Evolutionary conservation across 1,139 yeast genomes (phyloP).

Genomic region (Nadsonia commutata): DNA sequence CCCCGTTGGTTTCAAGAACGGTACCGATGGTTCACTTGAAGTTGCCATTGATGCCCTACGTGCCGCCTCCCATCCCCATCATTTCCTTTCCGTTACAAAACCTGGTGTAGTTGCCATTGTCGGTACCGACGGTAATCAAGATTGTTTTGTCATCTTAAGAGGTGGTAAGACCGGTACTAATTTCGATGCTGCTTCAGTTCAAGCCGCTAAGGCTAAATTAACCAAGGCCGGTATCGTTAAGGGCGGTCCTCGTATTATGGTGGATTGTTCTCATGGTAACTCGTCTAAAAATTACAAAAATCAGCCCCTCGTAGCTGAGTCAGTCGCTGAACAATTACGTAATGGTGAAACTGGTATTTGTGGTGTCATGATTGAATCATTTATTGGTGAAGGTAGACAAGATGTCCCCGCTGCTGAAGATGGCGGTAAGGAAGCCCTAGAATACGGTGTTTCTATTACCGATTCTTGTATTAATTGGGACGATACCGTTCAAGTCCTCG

Average conservation of each 20-base stretch:
- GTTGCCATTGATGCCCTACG: constrained; percentile 90
- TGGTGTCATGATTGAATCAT: constrained; percentile 95
- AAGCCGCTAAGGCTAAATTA: constrained; percentile 52
- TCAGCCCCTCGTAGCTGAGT: constrained; percentile 84
- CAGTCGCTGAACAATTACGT: constrained; percentile 60
- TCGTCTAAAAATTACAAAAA: constrained; percentile 79
- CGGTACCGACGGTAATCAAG: constrained; percentile 86
- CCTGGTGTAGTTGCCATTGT: constrained; percentile 93
- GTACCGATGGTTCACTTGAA: constrained; percentile 85
- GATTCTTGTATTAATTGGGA: constrained; percentile 95
- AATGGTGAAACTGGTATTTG: constrained; percentile 68
- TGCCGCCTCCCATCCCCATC: constrained; percentile 88
- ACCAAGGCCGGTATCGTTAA: constrained; percentile 37
- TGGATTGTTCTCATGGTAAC: constrained; percentile 96
- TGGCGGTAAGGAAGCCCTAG: constrained; percentile 59
- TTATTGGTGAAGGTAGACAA: constrained; percentile 84
- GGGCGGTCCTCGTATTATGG: constrained; percentile 56
- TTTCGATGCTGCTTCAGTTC: constrained; percentile 61
- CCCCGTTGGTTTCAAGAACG: constrained; percentile 96
- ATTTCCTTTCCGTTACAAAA: constrained; percentile 84
- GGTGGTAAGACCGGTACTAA: constrained; percentile 93
- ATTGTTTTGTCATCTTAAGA: constrained; percentile 80
- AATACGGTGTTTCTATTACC: constrained; percentile 88
- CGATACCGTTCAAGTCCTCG: constrained; percentile 59
- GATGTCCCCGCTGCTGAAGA: constrained; percentile 48